phyloP scores from a whole-genome alignment of 371 early-diverging fungal genomes.

The Mucor velutinosus region DNA sequence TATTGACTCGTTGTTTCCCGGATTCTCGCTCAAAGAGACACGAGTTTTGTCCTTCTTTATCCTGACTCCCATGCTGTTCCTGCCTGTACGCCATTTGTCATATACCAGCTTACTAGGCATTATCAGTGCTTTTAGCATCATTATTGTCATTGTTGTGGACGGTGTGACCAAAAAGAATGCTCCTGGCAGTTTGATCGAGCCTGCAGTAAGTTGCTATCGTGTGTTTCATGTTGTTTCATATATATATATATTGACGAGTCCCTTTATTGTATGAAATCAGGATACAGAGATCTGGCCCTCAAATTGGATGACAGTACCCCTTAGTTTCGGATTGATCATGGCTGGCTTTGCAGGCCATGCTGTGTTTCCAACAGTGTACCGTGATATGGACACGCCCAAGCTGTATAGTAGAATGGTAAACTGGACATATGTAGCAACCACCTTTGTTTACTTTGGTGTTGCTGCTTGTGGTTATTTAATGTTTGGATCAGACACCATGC shows the following conservation, averaged over 20 bases:
- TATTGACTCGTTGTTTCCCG: conserved; percentile 40
- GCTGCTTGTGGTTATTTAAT: conserved; percentile 71
- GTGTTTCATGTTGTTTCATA: background rate
- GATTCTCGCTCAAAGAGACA: conserved; percentile 23
- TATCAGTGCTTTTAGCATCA: conserved; percentile 44
- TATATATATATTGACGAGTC: background rate
- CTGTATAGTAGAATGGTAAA: conserved; percentile 44
- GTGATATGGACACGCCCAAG: conserved; percentile 52
- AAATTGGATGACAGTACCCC: conserved; percentile 35
- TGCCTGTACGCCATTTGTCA: conserved; percentile 53
- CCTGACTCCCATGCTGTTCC: conserved; percentile 48
- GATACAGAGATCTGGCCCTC: conserved; percentile 37
- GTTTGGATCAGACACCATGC: conserved; percentile 68
- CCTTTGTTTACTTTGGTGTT: conserved; percentile 38
- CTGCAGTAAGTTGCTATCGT: conserved; percentile 44
- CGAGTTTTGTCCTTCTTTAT: conserved; percentile 37
- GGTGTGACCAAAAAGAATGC: conserved; percentile 46
- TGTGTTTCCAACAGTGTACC: conserved; percentile 50
- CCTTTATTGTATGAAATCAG: conserved; percentile 22
- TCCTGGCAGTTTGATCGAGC: conserved; percentile 65
- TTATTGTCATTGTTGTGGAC: conserved; percentile 47
- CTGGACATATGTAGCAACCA: conserved; percentile 38
- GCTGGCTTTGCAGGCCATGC: conserved; percentile 55
- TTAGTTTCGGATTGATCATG: conserved; percentile 51
- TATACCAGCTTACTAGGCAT: conserved; percentile 59